Percentiles rank a stretch among this genome's conserved stretches.
Conservation (phyloP, 179 eudicot genomes). For the Spinacia oleracea region DNA sequence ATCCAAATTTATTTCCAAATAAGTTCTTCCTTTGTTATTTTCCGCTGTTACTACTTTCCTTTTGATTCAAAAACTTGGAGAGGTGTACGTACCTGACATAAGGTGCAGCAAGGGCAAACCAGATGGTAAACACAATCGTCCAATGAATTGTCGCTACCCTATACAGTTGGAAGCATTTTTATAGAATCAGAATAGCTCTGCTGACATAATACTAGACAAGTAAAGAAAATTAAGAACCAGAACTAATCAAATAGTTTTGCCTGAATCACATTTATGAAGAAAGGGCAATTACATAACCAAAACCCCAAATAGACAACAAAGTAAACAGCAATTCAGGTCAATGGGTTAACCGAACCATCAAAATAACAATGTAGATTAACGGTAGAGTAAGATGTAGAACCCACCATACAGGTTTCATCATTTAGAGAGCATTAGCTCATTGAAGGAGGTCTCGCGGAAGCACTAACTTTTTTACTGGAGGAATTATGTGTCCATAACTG, state of each 20-base stretch:
- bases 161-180: conserved; percentile 28
- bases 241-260: neutral
- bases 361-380: too few species aligned
- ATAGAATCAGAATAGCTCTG: conserved; percentile 12
- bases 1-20: neutral
- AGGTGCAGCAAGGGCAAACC: conserved; percentile 80
- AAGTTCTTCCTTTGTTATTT: neutral
- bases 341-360: too few species aligned
- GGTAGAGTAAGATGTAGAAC: too few species aligned
- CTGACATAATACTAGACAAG: neutral
- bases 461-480: too few species aligned
- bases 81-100: conserved; percentile 65
- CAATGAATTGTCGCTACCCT: conserved; percentile 68
- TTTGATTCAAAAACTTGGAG: neutral
- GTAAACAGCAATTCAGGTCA: too few species aligned
- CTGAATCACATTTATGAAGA: neutral
- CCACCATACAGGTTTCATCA: too few species aligned
- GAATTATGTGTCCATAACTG: too few species aligned
- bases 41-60: neutral
- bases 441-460: neutral
- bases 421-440: too few species aligned
- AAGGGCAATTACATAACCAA: neutral
- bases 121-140: conserved; percentile 86
- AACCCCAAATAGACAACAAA: neutral
- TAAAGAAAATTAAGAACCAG: neutral